Conservation (phyloP, 1,139 yeast species). For the Pichia sp. region DNA sequence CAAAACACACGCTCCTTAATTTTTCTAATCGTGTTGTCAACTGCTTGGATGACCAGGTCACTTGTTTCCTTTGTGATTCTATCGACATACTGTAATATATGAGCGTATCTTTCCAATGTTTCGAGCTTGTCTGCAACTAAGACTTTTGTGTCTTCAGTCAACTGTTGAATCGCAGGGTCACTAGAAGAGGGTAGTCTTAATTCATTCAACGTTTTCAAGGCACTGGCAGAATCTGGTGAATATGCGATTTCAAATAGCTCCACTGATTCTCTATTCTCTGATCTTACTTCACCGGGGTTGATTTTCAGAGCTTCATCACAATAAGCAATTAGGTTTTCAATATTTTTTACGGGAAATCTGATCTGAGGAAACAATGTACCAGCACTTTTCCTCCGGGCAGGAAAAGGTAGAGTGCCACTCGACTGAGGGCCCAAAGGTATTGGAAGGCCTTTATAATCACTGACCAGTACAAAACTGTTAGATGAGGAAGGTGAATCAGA, state of each 20-base stretch:
- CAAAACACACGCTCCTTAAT: constrained; percentile 41
- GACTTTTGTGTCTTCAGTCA: constrained; percentile 65
- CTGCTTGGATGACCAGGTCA: constrained; percentile 58
- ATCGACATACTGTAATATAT: constrained; percentile 74
- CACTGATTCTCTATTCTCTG: constrained; percentile 18
- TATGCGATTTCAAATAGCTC: constrained; percentile 35
- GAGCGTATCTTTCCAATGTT: constrained; percentile 68
- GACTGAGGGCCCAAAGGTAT: constrained; percentile 19
- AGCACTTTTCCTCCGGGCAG: constrained; percentile 23
- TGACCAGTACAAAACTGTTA: constrained; percentile 16
- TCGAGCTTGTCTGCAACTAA: constrained; percentile 67
- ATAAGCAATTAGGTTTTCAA: constrained; percentile 59
- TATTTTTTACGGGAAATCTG: constrained; percentile 62
- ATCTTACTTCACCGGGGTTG: constrained; percentile 50
- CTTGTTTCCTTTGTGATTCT: constrained; percentile 82
- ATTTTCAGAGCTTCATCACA: constrained; percentile 75
- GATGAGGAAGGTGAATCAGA: constrained; percentile 7
- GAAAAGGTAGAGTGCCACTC: neutral
- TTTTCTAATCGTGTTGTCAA: constrained; percentile 57
- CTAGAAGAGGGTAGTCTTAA: constrained; percentile 56
- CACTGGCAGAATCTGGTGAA: constrained; percentile 68
- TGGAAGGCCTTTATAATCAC: constrained; percentile 21
- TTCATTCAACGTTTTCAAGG: constrained; percentile 52
- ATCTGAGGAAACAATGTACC: constrained; percentile 34
- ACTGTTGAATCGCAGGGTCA: constrained; percentile 58